phyloP scores from a whole-genome alignment of 169 alveolate genomes.

The Cryptosporidium ubiquitum region DNA sequence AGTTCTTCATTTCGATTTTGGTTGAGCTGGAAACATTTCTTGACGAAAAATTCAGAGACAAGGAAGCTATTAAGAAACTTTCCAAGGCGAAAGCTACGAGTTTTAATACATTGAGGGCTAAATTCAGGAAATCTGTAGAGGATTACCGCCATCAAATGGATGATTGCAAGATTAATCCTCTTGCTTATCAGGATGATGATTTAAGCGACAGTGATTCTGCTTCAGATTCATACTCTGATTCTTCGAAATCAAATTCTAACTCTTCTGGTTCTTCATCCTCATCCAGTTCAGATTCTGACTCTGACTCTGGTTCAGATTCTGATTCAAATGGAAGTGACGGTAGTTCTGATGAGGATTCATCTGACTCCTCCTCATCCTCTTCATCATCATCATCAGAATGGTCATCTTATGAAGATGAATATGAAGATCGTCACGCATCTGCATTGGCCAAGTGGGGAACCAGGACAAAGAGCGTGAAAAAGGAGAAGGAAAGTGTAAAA shows the following conservation, averaged over 20 bases:
- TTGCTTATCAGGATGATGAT: conserved; percentile 77
- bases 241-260: neutral
- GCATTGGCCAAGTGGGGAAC: conserved; percentile 90
- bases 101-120: conserved; percentile 84
- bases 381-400: conserved; percentile 83
- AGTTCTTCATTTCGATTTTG: conserved; percentile 79
- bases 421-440: conserved; percentile 83
- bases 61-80: conserved; percentile 80
- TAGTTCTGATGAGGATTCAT: conserved; percentile 39
- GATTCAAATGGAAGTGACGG: conserved; percentile 45
- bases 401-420: conserved; percentile 86
- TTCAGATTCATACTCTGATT: conserved; percentile 70
- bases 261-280: neutral
- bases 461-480: conserved; percentile 79
- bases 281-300: neutral
- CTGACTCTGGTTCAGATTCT: conserved; percentile 4
- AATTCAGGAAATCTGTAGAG: conserved; percentile 85
- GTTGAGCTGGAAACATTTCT: conserved; percentile 80
- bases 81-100: conserved; percentile 86
- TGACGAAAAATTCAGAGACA: conserved; percentile 83
- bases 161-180: conserved; percentile 83
- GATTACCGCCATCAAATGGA: conserved; percentile 81
- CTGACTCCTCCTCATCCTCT: conserved; percentile 25
- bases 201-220: conserved; percentile 79
- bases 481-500: conserved; percentile 80